A percentile compares a stretch with the other conserved stretches of the same genome.
Conservation (phyloP, 441 rosid species). For the Daphne laureola region DNA sequence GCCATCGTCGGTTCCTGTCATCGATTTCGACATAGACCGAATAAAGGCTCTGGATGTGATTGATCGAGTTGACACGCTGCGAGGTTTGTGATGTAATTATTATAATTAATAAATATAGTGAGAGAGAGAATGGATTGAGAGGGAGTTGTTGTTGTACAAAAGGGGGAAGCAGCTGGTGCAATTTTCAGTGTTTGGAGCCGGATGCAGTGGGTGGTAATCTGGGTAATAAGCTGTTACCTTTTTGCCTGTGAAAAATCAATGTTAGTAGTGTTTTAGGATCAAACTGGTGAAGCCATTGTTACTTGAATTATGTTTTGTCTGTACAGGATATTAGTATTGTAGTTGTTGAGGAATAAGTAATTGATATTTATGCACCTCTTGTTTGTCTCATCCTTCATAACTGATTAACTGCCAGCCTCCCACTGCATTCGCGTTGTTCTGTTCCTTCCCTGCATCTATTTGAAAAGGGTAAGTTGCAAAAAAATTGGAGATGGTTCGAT, state of each 20-base stretch:
- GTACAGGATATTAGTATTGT: constrained; percentile 26
- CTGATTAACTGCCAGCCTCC: too few relatives aligned
- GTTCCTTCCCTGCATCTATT: too few relatives aligned
- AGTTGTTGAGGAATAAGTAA: constrained; percentile 16
- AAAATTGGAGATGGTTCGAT: too few relatives aligned
- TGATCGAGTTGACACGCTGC: constrained; percentile 78
- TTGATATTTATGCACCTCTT: background rate
- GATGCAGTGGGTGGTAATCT: background rate
- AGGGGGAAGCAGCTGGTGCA: constrained; percentile 10
- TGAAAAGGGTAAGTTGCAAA: too few relatives aligned
- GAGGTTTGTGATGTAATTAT: constrained; percentile 31
- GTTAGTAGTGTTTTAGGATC: constrained; percentile 13
- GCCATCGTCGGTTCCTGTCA: constrained; percentile 63
- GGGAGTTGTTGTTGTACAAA: background rate
- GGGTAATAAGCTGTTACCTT: constrained; percentile 10
- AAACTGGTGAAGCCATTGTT: constrained; percentile 16
- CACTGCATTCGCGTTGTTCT: too few relatives aligned
- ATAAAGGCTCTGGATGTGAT: constrained; percentile 82
- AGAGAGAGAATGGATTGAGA: constrained; percentile 7
- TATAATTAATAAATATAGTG: background rate
- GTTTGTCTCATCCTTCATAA: background rate
- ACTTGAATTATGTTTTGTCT: constrained; percentile 13
- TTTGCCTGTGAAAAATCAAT: constrained; percentile 18
- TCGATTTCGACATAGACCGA: constrained; percentile 66
- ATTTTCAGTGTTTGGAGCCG: constrained; percentile 13